Base-by-base conservation (phyloP, 2,329 filamentous ascomycete species). In the Phaeosphaeriaceae sp. region DNA sequence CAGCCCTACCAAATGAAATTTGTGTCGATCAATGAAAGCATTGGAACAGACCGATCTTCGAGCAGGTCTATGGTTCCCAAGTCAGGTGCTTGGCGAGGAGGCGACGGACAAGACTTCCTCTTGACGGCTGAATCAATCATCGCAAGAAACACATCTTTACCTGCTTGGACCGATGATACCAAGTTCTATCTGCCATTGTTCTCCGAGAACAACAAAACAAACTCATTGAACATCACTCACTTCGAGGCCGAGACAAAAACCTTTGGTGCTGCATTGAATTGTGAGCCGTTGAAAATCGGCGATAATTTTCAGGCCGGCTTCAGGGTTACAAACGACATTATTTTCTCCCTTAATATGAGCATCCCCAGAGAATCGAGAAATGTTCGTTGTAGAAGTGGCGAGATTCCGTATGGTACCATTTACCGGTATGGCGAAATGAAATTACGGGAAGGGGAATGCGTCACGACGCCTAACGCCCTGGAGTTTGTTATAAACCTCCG, bases 131-230 rank as follows among this genome's bases (percentile, higher is more conserved):
- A 78, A 42, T 77, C 81, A 0, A 84, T 85, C 18, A 36, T 77
- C 0, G 77, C 76, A 0, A 54, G 62, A 0, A 69, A 71, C 0
- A 82, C 79, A 0, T 54, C 71, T 0, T 63, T 85, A 0, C 79
- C 81, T 0, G 59, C 80, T 0, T 86, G 84, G 83, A 73, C 78
- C 0, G 76, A 80, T 1, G 20, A 64, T 0, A 56, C 72, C 0
- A 75, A 72, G 11, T 79, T 76, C 8, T 86, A 84, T 36, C 49
- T 83, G 0, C 79, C 81, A 0, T 75, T 81, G 32, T 52, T 65
- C 1, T 8, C 42, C 3, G 6, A 38, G 3, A 12, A 26, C 28
- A 15, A 28, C 21, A 21, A 43, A 17, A 56, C 52, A 2, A 47
- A 54, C 2, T 29, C 20, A n/a, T 9, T 26, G 23, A 26, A 26